Percentiles rank a stretch among this genome's conserved stretches.
Conservation (phyloP, 2,329 filamentous ascomycete genomes). For the Chaetoscypha palmicola region DNA sequence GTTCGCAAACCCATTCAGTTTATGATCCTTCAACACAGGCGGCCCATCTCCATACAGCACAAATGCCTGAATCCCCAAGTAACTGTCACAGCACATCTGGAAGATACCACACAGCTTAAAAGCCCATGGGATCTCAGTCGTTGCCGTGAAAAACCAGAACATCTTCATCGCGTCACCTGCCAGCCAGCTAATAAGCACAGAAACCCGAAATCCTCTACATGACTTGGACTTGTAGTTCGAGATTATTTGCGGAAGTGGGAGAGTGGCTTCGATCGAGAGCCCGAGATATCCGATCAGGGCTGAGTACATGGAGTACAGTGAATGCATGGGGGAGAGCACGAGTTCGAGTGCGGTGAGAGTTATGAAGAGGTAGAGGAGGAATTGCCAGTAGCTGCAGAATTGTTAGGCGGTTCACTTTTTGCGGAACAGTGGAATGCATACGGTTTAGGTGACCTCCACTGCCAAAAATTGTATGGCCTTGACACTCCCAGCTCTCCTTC, state of each 20-base stretch:
- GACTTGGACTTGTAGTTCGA: conserved; percentile 62
- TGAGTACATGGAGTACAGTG: conserved; percentile 60
- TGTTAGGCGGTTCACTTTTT: not conserved
- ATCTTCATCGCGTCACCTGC: conserved; percentile 80
- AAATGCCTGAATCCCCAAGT: conserved; percentile 65
- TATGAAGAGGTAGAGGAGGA: conserved; percentile 60
- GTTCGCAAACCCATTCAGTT: conserved; percentile 9
- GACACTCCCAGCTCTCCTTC: conserved; percentile 33
- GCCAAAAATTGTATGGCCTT: conserved; percentile 74
- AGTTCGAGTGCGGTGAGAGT: conserved; percentile 57
- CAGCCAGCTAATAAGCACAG: conserved; percentile 71
- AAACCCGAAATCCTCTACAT: conserved; percentile 71
- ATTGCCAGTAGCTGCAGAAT: conserved; percentile 63
- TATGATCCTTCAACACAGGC: conserved; percentile 18
- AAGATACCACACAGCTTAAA: conserved; percentile 81
- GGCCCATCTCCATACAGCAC: conserved; percentile 56
- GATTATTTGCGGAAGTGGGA: conserved; percentile 72
- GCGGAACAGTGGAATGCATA: conserved; percentile 28
- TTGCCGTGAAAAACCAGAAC: conserved; percentile 74
- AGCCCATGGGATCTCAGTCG: conserved; percentile 62
- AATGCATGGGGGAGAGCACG: conserved; percentile 51
- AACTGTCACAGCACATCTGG: conserved; percentile 68
- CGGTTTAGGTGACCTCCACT: conserved; percentile 67
- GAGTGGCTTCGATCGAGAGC: conserved; percentile 70
- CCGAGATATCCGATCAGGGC: conserved; percentile 65